These are phyloP conservation scores for Rhododendron ovatum DNA, from an alignment of 148 eudicot genomes.

Conservation along the genomic window DNA sequence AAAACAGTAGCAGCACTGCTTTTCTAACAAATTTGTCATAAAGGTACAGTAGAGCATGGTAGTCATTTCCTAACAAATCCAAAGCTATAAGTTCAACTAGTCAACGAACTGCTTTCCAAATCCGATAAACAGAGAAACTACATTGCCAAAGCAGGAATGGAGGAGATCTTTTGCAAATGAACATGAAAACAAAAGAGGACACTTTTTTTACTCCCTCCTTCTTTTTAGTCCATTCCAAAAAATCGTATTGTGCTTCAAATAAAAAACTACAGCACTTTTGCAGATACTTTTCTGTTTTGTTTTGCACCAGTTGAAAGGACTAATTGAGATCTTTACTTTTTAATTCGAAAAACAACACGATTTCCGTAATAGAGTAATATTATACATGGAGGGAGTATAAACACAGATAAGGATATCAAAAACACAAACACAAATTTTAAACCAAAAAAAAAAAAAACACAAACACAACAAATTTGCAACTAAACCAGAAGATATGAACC, in stretches of 20 bases:
- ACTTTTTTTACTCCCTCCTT: not conserved
- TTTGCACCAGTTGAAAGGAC: not conserved
- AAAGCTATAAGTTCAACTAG: constrained; percentile 7
- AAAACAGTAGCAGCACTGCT: too few relatives aligned
- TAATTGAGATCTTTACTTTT: not conserved
- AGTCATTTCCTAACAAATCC: not conserved
- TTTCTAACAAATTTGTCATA: not conserved
- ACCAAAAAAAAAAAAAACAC: too few relatives aligned
- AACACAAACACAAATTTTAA: too few relatives aligned
- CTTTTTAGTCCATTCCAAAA: not conserved
- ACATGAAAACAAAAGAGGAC: not conserved
- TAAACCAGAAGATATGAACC: not conserved
- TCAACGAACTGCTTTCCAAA: not conserved
- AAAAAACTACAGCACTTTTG: not conserved
- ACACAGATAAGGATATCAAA: not conserved
- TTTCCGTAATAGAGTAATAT: not conserved
- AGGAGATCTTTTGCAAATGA: not conserved
- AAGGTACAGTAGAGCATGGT: not conserved
- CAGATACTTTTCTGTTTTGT: not conserved
- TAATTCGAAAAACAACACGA: not conserved
- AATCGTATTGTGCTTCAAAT: too few relatives aligned
- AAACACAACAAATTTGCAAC: not conserved
- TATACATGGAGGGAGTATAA: not conserved
- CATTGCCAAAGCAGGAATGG: not conserved
- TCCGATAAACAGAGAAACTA: not conserved